Evolutionary conservation across 345 rosid genomes (phyloP).

Genomic region (Cardiospermum halicacabum): DNA sequence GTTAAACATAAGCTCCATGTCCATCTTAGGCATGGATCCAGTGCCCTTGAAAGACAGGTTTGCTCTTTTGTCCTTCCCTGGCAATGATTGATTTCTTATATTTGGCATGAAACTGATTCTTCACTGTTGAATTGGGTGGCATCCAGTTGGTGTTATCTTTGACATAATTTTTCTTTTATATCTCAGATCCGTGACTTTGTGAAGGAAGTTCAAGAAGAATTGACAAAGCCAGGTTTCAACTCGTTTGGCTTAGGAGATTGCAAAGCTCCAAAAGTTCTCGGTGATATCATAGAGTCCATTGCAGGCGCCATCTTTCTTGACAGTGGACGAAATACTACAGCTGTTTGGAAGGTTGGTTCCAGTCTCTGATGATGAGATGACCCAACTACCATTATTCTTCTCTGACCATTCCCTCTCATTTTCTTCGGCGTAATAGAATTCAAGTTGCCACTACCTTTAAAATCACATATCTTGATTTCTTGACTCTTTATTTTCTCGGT

Average conservation of each 20-base stretch:
- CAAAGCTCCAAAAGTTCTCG: slow-evolving; percentile 99
- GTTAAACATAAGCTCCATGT: slow-evolving; percentile 91
- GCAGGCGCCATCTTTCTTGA: slow-evolving; percentile 99
- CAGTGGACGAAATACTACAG: slow-evolving; percentile 63
- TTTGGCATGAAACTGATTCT: neutral
- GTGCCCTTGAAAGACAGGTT: slow-evolving; percentile 98
- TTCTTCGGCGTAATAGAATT: neutral
- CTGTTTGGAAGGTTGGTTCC: slow-evolving; percentile 89
- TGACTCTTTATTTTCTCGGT: neutral
- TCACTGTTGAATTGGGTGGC: neutral
- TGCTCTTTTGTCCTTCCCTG: slow-evolving; percentile 11
- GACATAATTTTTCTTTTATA: slow-evolving; percentile 16
- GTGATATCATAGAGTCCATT: slow-evolving; percentile 91
- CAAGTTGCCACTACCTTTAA: slow-evolving; percentile 9
- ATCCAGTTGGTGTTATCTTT: slow-evolving; percentile 4
- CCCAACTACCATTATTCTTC: neutral
- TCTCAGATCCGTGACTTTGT: slow-evolving; percentile 91
- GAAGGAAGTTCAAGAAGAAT: slow-evolving; percentile 75
- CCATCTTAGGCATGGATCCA: slow-evolving; percentile 92
- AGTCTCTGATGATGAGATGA: no score
- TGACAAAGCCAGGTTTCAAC: slow-evolving; percentile 82
- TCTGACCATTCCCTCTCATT: neutral
- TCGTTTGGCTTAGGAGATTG: slow-evolving; percentile 98
- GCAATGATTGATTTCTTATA: neutral
- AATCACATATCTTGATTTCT: neutral